phyloP scores from a whole-genome alignment of 805 yeast genomes.

The Kuraishia molischiana region DNA sequence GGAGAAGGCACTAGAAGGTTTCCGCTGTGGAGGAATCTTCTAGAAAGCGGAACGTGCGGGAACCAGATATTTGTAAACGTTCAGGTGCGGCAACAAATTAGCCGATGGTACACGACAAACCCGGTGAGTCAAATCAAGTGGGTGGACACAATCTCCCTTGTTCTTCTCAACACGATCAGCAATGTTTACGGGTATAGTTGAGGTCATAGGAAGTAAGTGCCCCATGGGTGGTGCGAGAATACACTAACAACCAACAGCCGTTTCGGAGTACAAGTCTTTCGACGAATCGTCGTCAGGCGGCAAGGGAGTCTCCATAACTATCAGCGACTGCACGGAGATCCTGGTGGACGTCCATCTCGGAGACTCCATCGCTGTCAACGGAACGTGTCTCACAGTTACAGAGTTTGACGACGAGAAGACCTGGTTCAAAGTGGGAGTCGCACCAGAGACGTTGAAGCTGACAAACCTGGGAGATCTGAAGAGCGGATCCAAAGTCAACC shows the following conservation, averaged over 20 bases:
- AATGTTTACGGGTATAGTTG: slow-evolving; percentile 96
- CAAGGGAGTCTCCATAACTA: slow-evolving; percentile 62
- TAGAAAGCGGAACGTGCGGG: no score
- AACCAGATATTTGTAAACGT: no score
- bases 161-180: no score
- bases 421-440: slow-evolving; percentile 78
- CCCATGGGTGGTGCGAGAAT: slow-evolving; percentile 5
- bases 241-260: slow-evolving; percentile 19
- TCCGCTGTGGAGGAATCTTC: background rate
- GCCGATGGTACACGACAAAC: no score
- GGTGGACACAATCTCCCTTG: no score
- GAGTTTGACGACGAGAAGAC: slow-evolving; percentile 43
- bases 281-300: slow-evolving; percentile 54
- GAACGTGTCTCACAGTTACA: slow-evolving; percentile 88
- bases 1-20: background rate
- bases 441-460: slow-evolving; percentile 84
- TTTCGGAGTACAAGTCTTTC: slow-evolving; percentile 31
- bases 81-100: no score
- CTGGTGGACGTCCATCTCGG: slow-evolving; percentile 83
- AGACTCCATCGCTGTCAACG: slow-evolving; percentile 87
- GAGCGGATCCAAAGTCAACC: slow-evolving; percentile 57
- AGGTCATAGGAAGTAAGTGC: slow-evolving; percentile 53
- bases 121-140: no score
- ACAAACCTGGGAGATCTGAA: slow-evolving; percentile 61
- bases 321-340: slow-evolving; percentile 51